Percentiles rank a stretch among this genome's conserved stretches.
phyloP scores from a whole-genome alignment of 179 eudicot genomes.

The Actinidia chinensis region DNA sequence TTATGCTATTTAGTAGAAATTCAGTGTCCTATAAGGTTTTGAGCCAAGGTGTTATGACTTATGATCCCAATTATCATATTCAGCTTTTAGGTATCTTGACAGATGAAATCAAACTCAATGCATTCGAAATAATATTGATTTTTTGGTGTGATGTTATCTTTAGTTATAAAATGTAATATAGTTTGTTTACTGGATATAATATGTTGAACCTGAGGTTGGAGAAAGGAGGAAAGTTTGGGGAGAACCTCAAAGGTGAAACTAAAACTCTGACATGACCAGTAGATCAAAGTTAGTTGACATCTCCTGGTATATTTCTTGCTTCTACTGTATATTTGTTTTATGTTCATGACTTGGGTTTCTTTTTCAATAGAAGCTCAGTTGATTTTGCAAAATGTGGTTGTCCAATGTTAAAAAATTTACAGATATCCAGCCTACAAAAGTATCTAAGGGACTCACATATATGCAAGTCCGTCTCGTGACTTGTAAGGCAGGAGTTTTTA shows the following conservation, averaged over 20 bases:
- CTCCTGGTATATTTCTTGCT: not conserved
- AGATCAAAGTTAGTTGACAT: not conserved
- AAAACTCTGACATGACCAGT: not conserved
- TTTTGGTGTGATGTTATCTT: not conserved
- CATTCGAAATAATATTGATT: not conserved
- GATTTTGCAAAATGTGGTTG: not conserved
- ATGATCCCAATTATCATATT: not conserved
- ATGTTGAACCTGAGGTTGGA: not conserved
- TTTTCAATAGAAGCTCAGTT: not conserved
- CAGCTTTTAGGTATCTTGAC: conserved; percentile 4
- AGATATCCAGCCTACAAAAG: not conserved
- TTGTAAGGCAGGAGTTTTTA: not conserved
- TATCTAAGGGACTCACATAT: not conserved
- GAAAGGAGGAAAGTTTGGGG: not conserved
- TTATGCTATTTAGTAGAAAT: conserved; percentile 4
- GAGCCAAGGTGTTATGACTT: not conserved
- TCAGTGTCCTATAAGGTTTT: not conserved
- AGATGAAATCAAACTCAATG: not conserved
- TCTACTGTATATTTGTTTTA: not conserved
- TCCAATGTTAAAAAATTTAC: not conserved
- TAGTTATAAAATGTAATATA: not conserved
- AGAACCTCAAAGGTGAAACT: not conserved
- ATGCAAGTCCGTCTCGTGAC: not conserved
- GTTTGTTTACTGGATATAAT: not conserved
- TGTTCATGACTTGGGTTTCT: not conserved